Evolutionary conservation across 306 rosid species (phyloP), one percentile per base, ranked within the genome.

Genomic region (Begonia fuchsioides): DNA sequence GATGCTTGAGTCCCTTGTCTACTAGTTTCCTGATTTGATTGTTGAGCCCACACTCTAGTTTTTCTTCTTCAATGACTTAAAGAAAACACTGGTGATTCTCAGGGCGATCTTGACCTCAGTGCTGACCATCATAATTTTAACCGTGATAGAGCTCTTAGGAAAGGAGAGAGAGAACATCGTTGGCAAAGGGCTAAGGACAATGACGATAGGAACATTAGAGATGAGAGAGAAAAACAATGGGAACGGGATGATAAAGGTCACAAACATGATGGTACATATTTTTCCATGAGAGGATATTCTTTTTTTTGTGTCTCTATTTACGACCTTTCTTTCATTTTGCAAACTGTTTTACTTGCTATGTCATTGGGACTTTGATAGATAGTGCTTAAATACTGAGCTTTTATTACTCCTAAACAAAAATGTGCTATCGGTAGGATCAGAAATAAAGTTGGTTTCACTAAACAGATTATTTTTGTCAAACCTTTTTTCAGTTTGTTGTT

Each of bases 211-310:
- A 45, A 88, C 32, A 67, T 17, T 43, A 76, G 76, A 59, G 94
- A 78, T 60, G 75, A 86, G 64, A 90, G 78, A 72, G 70, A 43
- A 55, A 13, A 38, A 15, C n/a, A 58, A 52, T 76, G 73, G 40
- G 95, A 90, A 26, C 76, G 59, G 44, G 98, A 72, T 63, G 90
- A 81, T 49, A 75, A 81, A 73, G 92, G 75, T 69, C 67, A 60
- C 40, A 93, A 88, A 59, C 71, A 71, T 51, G 94, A 81, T 68
- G 67, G 67, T 49, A 26, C 32, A 73, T 78, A 7, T 57, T 72
- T 64, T 53, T 76, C 26, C 92, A 85, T 45, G 85, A 73, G 57
- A 85, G 79, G 66, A 82, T 81, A 77, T 54, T 87, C 64, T 54
- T 71, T 41, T 61, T 72, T 71, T 82, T 80, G 3, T 26, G 6